Base-by-base conservation (phyloP, 208 protist genomes). In the Trypanosoma vivax region DNA sequence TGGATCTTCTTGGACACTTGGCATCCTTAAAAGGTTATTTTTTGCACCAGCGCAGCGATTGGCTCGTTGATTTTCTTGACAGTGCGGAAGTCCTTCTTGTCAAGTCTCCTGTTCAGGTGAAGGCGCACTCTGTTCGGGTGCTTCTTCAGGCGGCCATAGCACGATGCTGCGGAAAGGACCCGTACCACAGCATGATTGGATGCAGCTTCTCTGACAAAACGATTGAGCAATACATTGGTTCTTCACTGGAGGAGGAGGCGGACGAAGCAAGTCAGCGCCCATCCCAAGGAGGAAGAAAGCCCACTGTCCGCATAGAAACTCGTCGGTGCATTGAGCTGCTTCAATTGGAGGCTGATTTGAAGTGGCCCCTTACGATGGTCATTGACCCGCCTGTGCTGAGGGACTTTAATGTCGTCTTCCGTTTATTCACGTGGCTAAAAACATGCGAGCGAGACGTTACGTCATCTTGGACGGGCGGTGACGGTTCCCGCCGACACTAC, bases 331-430 rank as follows among this genome's bases (percentile, higher is more conserved):
- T 90, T 45, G 79, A 90, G 52, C 60, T 90, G 21, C 67, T 94
- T 16, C 82, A 94, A 51, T 71, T 94, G 9, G 86, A 94, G 48
- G 80, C 69, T 14, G 77, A 90, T 45, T 62, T 90, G 25, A 70
- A 87, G 60, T 94, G 86, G 83, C 86, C 86, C 0, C 49, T 94
- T 13, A 90, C 86, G 5, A 72, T 90, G 19, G 78, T 94, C 9
- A 52, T 94, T 27, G 76, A 88, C 41, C 45, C 67, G 28, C 49
- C 42, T 45, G 69, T 82, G 37, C 53, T 90, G 7, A 46, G 52
- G 25, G 76, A 62, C 21, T 77, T 94, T 27, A 94, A 94, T 55
- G 40, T 61, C 24, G 77, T 94, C 18, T 94, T 94, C 57, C 79
- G 86, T 21, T 66, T 94, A 11, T 75, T 94, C 29, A 71, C 79